phyloP scores from a whole-genome alignment of 371 early-diverging fungal genomes.

The Lichtheimia ornata region DNA sequence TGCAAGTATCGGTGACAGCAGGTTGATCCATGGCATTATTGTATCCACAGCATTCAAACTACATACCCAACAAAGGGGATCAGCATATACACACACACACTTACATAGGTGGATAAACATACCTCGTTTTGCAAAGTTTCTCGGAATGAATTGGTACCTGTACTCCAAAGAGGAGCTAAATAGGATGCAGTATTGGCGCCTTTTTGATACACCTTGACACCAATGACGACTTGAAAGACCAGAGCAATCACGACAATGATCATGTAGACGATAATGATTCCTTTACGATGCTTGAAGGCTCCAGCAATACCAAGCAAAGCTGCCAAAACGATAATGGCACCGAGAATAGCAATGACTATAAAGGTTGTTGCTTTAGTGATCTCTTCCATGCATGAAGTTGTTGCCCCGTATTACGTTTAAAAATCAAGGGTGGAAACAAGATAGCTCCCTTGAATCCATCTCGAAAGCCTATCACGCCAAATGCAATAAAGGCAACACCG shows the following conservation, averaged over 20 bases:
- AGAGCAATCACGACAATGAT: constrained; percentile 37
- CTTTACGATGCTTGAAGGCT: constrained; percentile 30
- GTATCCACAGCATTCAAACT: constrained; percentile 52
- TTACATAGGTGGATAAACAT: background rate
- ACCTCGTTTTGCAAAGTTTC: constrained; percentile 22
- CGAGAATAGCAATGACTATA: constrained; percentile 37
- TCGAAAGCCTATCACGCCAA: constrained; percentile 42
- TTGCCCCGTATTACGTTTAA: constrained; percentile 33
- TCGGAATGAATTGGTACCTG: constrained; percentile 20
- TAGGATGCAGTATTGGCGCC: constrained; percentile 37
- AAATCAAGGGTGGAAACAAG: constrained; percentile 36
- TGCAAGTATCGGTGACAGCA: constrained; percentile 25
- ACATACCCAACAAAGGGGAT: background rate
- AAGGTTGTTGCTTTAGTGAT: background rate
- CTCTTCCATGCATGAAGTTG: too few relatives aligned
- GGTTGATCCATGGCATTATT: constrained; percentile 35
- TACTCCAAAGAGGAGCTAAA: constrained; percentile 35
- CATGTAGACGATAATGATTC: constrained; percentile 37
- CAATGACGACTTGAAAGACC: constrained; percentile 45
- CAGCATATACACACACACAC: too few relatives aligned
- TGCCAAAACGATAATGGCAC: constrained; percentile 40
- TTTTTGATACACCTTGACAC: constrained; percentile 38
- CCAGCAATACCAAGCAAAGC: constrained; percentile 38
- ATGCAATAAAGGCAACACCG: constrained; percentile 44
- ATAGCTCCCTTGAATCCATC: constrained; percentile 38